Conservation (phyloP, 2,329 filamentous ascomycete species). For the Venturia carpophila region DNA sequence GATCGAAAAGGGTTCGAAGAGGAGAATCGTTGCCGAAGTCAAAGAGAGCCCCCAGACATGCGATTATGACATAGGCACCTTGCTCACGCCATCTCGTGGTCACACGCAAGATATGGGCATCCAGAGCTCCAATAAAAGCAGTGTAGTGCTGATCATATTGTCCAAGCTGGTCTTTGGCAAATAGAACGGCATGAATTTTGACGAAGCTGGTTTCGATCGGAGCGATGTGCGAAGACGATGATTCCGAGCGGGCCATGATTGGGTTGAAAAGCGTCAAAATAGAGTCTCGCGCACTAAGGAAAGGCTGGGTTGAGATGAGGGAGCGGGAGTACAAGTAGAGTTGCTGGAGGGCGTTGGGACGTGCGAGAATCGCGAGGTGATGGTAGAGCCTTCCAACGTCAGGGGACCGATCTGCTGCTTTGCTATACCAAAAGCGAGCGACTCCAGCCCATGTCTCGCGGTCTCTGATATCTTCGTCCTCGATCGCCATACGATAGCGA, state of each 20-base stretch:
- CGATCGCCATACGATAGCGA: conserved; percentile 84
- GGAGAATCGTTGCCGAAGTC: conserved; percentile 47
- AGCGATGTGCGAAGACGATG: conserved; percentile 29
- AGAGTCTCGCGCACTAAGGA: conserved; percentile 59
- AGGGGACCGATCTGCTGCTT: conserved; percentile 69
- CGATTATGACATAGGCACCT: conserved; percentile 51
- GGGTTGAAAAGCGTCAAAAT: conserved; percentile 60
- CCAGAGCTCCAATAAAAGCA: conserved; percentile 49
- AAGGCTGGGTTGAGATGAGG: conserved; percentile 59
- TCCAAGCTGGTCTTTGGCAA: conserved; percentile 44
- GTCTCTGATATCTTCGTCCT: conserved; percentile 68
- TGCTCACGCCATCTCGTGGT: conserved; percentile 49
- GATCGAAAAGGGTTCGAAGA: conserved; percentile 38
- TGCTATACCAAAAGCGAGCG: conserved; percentile 74
- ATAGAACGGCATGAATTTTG: conserved; percentile 56
- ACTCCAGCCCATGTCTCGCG: conserved; percentile 76
- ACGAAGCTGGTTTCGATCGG: conserved; percentile 55
- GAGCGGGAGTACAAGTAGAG: conserved; percentile 66
- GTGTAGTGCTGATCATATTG: too few relatives aligned
- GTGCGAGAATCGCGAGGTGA: conserved; percentile 71
- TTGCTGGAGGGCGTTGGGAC: conserved; percentile 50
- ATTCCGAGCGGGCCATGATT: conserved; percentile 35
- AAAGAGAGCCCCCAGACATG: conserved; percentile 47
- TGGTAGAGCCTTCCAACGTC: conserved; percentile 75
- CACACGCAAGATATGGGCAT: conserved; percentile 48